Base-by-base conservation (phyloP, 768 basidiomycete species). In the Hypholoma fasciculare region DNA sequence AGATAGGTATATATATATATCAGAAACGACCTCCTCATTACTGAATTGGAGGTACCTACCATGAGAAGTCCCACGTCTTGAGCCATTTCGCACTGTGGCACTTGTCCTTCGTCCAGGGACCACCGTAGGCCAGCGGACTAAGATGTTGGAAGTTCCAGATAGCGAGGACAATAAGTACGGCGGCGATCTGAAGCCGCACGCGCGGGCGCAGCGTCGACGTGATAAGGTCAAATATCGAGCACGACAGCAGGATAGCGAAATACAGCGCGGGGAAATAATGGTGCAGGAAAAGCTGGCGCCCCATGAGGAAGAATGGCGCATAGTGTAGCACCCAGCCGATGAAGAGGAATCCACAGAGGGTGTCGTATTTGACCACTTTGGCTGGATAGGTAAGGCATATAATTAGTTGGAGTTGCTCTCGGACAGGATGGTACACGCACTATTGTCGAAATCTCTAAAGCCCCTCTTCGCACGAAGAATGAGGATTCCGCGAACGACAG, bases 231-330 rank as follows among this genome's bases (percentile, higher is more conserved):
- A 98, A 98, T 2, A 89, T 80, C 3, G 78, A 78, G 53, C 89
- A 89, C 26, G 81, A 80, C 20, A 94, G 77, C 12, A 99, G 82
- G 63, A 94, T 85, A n/a, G 90, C 87, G 64, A 92, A 96, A 69
- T 94, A 96, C n/a, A 99, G 78, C 0, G 96, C 94, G 0, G 96
- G 97, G 76, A 98, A 90, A 71, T 98, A 98, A 76, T 98, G 97
- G 69, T 98, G 96, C 20, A 99, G 75, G 83, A 99, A 99, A 47
- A 98, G 87, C 68, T 99, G 97, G 19, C 97, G 94, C 43, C 83
- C 77, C 96, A 98, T 98, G 63, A 98, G 78, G 85, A 87, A 98
- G 84, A 99, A 99, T 13, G 97, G 97, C 69, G 92, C 81, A 75
- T 97, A 98, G 76, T 98, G 97, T 36, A 99, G 69, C 23, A 78